Evolutionary conservation across 2,329 filamentous ascomycete species (phyloP).

Genomic region (Aspergillus novofumigatus): DNA sequence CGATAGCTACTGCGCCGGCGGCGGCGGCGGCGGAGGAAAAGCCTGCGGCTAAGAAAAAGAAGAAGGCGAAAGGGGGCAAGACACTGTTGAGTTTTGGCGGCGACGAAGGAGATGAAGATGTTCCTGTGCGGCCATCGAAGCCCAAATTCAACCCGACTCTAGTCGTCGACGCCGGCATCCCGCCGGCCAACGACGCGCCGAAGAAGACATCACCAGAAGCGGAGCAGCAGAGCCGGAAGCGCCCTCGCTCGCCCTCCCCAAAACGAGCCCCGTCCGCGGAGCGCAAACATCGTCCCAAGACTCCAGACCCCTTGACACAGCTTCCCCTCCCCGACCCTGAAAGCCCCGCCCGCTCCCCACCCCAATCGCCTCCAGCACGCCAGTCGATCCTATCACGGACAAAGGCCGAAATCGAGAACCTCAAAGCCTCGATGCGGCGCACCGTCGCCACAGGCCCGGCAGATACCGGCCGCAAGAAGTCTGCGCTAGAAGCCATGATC

Average conservation of each 20-base stretch:
- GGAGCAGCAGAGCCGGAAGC: slow-evolving; percentile 23
- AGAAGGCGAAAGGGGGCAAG: slow-evolving; percentile 17
- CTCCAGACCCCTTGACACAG: slow-evolving; percentile 41
- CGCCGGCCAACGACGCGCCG: slow-evolving; percentile 10
- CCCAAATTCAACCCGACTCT: slow-evolving; percentile 48
- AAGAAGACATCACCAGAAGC: slow-evolving; percentile 10
- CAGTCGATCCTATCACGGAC: slow-evolving; percentile 38
- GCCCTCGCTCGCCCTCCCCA: slow-evolving; percentile 32
- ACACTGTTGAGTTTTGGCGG: slow-evolving; percentile 3
- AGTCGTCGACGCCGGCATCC: slow-evolving; percentile 31
- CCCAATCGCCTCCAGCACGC: slow-evolving; percentile 26
- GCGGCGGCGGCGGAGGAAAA: slow-evolving; percentile 22
- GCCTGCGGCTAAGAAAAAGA: slow-evolving; percentile 28
- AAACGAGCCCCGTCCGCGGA: slow-evolving; percentile 20
- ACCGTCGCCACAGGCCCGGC: slow-evolving; percentile 29
- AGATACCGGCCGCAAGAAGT: slow-evolving; percentile 39
- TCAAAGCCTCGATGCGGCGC: slow-evolving; percentile 48
- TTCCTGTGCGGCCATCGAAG: slow-evolving; percentile 37
- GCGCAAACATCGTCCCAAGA: slow-evolving; percentile 32
- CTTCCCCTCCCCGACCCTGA: slow-evolving; percentile 44
- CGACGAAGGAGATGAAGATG: slow-evolving; percentile 35
- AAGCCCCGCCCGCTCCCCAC: slow-evolving; percentile 34
- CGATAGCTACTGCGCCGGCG: slow-evolving; percentile 25
- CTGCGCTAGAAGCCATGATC: slow-evolving; percentile 46
- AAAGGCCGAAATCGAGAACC: slow-evolving; percentile 43